A percentile compares a stretch with the other conserved stretches of the same genome.
phyloP scores from a whole-genome alignment of 2,329 filamentous ascomycete genomes.

The Diaporthe ilicicola region DNA sequence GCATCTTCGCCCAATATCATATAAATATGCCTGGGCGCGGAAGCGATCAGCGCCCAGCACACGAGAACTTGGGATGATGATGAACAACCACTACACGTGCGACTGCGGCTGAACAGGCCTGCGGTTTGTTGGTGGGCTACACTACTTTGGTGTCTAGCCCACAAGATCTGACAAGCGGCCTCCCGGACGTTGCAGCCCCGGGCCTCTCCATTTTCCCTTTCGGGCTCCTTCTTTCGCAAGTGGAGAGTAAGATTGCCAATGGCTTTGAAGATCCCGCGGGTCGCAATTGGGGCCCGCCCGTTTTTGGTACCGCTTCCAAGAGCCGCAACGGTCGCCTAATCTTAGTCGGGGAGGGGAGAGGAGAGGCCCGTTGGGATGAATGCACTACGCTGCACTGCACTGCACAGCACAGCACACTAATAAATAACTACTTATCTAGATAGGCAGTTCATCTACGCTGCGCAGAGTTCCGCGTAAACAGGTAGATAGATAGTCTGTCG shows the following conservation, averaged over 20 bases:
- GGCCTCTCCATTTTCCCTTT: neutral
- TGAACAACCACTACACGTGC: conserved; percentile 3
- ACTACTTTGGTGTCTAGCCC: neutral
- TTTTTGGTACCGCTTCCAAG: neutral
- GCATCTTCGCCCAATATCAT: no score
- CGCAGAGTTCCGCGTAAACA: neutral
- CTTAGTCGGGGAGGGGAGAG: no score
- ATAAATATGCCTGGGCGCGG: neutral
- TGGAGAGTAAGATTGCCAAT: conserved; percentile 7
- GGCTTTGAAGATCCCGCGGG: conserved; percentile 8
- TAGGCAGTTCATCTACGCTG: neutral
- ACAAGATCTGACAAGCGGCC: conserved; percentile 16
- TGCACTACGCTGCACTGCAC: no score
- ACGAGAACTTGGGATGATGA: conserved; percentile 14
- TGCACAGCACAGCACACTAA: no score
- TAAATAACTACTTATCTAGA: no score
- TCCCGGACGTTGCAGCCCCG: neutral
- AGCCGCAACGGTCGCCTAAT: conserved; percentile 6
- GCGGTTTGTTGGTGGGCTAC: neutral
- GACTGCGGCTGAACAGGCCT: conserved; percentile 8
- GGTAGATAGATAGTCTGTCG: no score
- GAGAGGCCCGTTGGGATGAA: neutral
- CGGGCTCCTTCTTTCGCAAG: neutral
- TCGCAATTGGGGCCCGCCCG: neutral
- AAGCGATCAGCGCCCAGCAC: conserved; percentile 9